Percentiles rank a stretch among this genome's conserved stretches.
Conservation (phyloP, 2,329 filamentous ascomycete genomes). For the Rugonectria rugulosa region DNA sequence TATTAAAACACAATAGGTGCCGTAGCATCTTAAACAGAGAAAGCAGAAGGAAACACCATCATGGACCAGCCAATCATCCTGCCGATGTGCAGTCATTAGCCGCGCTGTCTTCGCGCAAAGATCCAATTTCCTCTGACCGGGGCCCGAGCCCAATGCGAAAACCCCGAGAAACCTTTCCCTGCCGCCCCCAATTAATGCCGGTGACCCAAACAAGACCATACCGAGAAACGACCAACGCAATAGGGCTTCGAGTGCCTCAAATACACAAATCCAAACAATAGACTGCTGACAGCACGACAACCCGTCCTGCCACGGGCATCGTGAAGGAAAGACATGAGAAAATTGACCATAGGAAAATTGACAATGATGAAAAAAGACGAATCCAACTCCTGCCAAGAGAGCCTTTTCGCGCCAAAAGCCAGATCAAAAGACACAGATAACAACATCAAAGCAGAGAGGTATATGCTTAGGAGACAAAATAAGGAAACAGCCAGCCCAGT, state of each 20-base stretch:
- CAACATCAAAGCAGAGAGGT: conserved; percentile 42
- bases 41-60: conserved; percentile 52
- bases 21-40: conserved; percentile 48
- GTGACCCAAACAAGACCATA: conserved; percentile 36
- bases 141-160: conserved; percentile 40
- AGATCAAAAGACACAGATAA: conserved; percentile 39
- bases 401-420: conserved; percentile 32
- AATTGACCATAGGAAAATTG: conserved; percentile 37
- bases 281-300: conserved; percentile 36
- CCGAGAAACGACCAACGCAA: conserved; percentile 25
- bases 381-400: conserved; percentile 40
- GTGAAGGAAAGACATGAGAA: conserved; percentile 41
- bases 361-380: conserved; percentile 35
- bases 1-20: conserved; percentile 50
- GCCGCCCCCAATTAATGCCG: conserved; percentile 38
- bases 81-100: conserved; percentile 55
- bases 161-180: conserved; percentile 38
- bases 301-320: conserved; percentile 49
- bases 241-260: conserved; percentile 20
- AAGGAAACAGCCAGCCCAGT: conserved; percentile 35
- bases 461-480: conserved; percentile 43
- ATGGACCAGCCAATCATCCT: conserved; percentile 61
- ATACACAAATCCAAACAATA: conserved; percentile 27
- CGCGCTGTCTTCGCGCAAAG: conserved; percentile 44
- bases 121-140: conserved; percentile 42